phyloP scores from a whole-genome alignment of 306 rosid genomes.

The Dryas drummondii region DNA sequence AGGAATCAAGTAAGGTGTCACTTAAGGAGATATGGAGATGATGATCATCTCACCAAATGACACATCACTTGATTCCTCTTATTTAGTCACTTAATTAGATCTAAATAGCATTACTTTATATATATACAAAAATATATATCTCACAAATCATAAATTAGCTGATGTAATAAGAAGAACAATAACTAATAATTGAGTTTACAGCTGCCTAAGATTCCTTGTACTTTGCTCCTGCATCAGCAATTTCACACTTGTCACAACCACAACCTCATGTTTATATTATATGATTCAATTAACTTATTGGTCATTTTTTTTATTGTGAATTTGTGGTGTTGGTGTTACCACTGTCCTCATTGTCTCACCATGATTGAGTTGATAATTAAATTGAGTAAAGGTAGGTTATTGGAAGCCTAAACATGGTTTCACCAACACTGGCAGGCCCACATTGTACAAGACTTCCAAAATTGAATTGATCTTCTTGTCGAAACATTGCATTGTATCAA shows the following conservation, averaged over 20 bases:
- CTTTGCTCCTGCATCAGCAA: background rate
- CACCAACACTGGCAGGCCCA: too few species aligned
- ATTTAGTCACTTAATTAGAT: too few species aligned
- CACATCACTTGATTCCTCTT: too few species aligned
- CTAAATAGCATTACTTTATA: too few species aligned
- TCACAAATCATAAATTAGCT: background rate
- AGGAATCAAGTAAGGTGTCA: too few species aligned
- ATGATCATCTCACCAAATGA: too few species aligned
- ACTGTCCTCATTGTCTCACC: background rate
- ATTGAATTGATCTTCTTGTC: background rate
- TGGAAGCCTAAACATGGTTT: too few species aligned
- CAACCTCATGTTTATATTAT: slow-evolving; percentile 13
- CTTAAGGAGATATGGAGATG: too few species aligned
- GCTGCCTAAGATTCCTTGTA: background rate
- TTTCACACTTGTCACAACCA: slow-evolving; percentile 13
- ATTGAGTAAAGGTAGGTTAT: background rate
- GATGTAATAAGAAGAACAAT: background rate
- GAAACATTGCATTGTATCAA: background rate
- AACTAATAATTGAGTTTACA: background rate
- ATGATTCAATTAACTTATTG: background rate
- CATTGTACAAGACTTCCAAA: too few species aligned
- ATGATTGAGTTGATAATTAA: background rate
- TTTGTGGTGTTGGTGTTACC: background rate
- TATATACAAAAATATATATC: too few species aligned
- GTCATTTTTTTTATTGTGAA: background rate